phyloP scores from a whole-genome alignment of 768 basidiomycete genomes.

The Lentinula detonsa region DNA sequence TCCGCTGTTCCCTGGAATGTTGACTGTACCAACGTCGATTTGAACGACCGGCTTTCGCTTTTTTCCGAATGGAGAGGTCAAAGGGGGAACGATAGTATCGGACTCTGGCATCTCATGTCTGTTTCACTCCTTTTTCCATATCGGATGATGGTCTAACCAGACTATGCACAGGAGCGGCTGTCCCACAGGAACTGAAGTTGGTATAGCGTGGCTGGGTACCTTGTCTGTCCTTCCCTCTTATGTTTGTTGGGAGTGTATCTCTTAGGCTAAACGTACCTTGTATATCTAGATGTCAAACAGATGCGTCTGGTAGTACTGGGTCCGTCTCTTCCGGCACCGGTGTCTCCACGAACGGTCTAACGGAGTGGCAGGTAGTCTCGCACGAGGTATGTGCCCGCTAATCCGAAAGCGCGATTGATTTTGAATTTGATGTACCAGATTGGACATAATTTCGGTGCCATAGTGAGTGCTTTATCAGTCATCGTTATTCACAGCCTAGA shows the following conservation, averaged over 20 bases:
- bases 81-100: conserved; percentile 67
- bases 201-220: conserved; percentile 85
- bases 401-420: neutral
- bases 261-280: no score
- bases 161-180: conserved; percentile 45
- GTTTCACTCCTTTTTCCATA: neutral
- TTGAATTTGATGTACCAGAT: conserved; percentile 23
- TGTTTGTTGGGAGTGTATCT: neutral
- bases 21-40: conserved; percentile 48
- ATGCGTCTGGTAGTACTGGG: conserved; percentile 35
- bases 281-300: conserved; percentile 46
- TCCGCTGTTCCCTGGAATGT: conserved; percentile 68
- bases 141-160: neutral
- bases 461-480: conserved; percentile 41
- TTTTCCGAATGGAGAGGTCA: conserved; percentile 81
- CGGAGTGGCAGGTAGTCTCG: conserved; percentile 79
- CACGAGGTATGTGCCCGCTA: conserved; percentile 41
- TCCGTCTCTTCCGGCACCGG: conserved; percentile 72
- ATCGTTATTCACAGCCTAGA: conserved; percentile 5
- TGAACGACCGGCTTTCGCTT: conserved; percentile 68
- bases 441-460: conserved; percentile 87
- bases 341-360: conserved; percentile 69
- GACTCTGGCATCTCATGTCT: conserved; percentile 81
- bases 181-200: conserved; percentile 74
- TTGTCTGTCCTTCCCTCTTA: conserved; percentile 34